These are phyloP conservation scores for Macadamia tetraphylla DNA, from an alignment of 164 flowering plant genomes.

Conservation along the genomic window DNA sequence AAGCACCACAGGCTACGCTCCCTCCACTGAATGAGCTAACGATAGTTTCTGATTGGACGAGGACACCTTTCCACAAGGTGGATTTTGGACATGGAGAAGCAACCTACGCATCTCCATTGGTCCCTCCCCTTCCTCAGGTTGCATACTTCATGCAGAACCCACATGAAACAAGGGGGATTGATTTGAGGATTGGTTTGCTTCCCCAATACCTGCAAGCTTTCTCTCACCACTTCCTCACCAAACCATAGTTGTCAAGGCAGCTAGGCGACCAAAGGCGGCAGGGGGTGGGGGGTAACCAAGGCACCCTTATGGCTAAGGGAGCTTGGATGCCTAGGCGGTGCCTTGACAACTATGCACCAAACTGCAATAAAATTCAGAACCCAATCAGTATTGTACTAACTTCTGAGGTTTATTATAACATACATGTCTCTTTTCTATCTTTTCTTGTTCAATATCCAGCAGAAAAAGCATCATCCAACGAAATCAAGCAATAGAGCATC, in stretches of 20 bases:
- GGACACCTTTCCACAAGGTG: slow-evolving; percentile 41
- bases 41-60: slow-evolving; percentile 44
- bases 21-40: slow-evolving; percentile 48
- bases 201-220: slow-evolving; percentile 27
- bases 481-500: not conserved
- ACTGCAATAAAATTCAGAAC: slow-evolving; percentile 1
- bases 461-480: not conserved
- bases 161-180: slow-evolving; percentile 26
- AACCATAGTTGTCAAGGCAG: no score
- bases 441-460: not conserved
- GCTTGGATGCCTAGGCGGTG: no score
- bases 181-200: slow-evolving; percentile 38
- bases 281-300: no score
- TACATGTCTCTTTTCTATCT: not conserved
- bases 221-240: slow-evolving; percentile 26
- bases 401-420: not conserved
- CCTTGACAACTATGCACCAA: not conserved
- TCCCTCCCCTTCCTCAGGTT: slow-evolving; percentile 39
- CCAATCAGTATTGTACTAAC: not conserved
- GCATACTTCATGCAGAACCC: slow-evolving; percentile 51
- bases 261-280: no score
- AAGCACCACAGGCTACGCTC: slow-evolving; percentile 29
- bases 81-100: slow-evolving; percentile 31
- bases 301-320: no score
- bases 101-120: slow-evolving; percentile 30